These are phyloP conservation scores for Candida oleophila DNA, from an alignment of 805 yeast genomes.

Conservation along the genomic window DNA sequence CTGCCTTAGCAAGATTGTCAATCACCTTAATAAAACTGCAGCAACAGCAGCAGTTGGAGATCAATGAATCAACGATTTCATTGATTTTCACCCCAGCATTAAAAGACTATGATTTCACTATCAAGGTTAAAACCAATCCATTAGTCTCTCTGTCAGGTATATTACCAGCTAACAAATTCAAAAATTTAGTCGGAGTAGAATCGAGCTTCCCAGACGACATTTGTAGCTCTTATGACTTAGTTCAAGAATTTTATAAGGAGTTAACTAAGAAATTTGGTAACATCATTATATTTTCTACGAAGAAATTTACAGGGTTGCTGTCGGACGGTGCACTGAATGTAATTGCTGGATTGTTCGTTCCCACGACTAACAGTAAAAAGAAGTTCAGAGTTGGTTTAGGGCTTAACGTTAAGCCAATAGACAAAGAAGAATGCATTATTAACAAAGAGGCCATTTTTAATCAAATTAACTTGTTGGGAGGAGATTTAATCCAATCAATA, in stretches of 20 bases:
- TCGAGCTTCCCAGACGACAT: constrained; percentile 46
- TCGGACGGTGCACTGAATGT: constrained; percentile 54
- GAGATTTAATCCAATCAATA: constrained; percentile 49
- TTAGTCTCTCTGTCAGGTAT: constrained; percentile 55
- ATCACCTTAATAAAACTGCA: constrained; percentile 48
- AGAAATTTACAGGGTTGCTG: constrained; percentile 48
- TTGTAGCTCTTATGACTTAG: constrained; percentile 56
- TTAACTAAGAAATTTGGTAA: constrained; percentile 64
- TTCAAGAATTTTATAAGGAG: constrained; percentile 57
- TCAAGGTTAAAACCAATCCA: constrained; percentile 51
- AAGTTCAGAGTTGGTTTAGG: constrained; percentile 82
- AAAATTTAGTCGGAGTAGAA: constrained; percentile 52
- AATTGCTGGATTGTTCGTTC: constrained; percentile 80
- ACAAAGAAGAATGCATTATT: constrained; percentile 50
- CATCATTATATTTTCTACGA: constrained; percentile 66
- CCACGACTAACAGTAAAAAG: constrained; percentile 54
- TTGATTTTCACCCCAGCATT: constrained; percentile 77
- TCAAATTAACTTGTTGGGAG: constrained; percentile 70
- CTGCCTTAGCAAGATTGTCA: constrained; percentile 82
- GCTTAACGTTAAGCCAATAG: constrained; percentile 64
- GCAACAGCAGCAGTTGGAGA: constrained; percentile 45
- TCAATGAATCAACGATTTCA: constrained; percentile 38
- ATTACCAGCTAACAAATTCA: constrained; percentile 52
- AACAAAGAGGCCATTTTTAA: constrained; percentile 71
- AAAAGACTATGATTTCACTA: constrained; percentile 79